Conservation (phyloP, 139 green algal species). For the Bryopsis sp. region DNA sequence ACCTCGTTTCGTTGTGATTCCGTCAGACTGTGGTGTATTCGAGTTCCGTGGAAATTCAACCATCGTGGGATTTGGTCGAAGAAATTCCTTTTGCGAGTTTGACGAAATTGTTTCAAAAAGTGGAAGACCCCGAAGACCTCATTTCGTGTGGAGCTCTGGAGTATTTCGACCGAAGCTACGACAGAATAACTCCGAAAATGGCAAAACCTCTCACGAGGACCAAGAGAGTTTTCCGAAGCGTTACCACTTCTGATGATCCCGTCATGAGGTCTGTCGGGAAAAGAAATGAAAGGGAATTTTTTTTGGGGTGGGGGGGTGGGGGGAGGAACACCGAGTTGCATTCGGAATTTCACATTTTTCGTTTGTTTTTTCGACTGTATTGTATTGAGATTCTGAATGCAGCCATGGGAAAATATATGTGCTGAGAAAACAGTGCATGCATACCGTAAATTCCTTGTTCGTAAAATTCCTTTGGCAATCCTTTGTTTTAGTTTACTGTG, state of each 20-base stretch:
- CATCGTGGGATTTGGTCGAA: constrained; percentile 92
- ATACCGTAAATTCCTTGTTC: too few species aligned
- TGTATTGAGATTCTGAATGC: too few species aligned
- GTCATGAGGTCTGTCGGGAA: constrained; percentile 52
- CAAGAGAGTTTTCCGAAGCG: constrained; percentile 52
- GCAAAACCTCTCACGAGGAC: constrained; percentile 63
- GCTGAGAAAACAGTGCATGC: too few species aligned
- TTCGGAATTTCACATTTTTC: too few species aligned
- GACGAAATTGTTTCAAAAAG: constrained; percentile 52
- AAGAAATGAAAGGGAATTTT: not conserved
- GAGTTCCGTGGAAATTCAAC: constrained; percentile 79
- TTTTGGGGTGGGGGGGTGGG: too few species aligned
- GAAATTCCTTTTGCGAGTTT: constrained; percentile 78
- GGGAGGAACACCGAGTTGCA: too few species aligned
- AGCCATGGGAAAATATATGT: too few species aligned
- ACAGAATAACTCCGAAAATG: constrained; percentile 56
- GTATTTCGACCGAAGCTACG: constrained; percentile 75
- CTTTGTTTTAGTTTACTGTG: too few species aligned
- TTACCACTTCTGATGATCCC: constrained; percentile 83
- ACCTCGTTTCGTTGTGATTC: not conserved
- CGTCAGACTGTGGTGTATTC: constrained; percentile 49
- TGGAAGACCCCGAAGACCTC: constrained; percentile 37
- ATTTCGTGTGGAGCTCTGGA: constrained; percentile 56
- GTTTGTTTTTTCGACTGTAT: too few species aligned
- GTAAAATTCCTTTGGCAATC: too few species aligned